Percentiles rank a stretch among this genome's conserved stretches.
Conservation (phyloP, 2,329 filamentous ascomycete genomes). For the Dactylellina drechsleri region DNA sequence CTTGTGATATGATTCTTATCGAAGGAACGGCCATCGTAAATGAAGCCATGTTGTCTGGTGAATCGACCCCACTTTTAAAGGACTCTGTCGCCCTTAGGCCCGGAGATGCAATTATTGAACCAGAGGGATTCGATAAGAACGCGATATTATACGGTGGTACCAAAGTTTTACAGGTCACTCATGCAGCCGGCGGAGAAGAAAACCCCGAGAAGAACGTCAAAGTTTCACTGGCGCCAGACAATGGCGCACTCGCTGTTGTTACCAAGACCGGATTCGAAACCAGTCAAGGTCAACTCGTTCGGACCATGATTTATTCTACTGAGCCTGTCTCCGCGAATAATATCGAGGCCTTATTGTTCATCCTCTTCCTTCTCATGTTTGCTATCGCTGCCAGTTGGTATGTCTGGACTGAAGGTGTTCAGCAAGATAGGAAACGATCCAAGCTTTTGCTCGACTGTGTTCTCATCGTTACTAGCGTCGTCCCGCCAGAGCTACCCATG, state of each 20-base stretch:
- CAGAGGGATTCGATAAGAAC: constrained; percentile 94
- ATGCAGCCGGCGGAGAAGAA: constrained; percentile 51
- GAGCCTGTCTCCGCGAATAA: constrained; percentile 99
- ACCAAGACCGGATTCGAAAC: constrained; percentile 99
- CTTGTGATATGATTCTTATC: constrained; percentile 94
- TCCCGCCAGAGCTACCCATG: constrained; percentile 98
- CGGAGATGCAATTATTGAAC: constrained; percentile 79
- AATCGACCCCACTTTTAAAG: constrained; percentile 95
- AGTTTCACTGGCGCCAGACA: constrained; percentile 85
- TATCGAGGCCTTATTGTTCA: constrained; percentile 93
- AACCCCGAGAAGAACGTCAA: constrained; percentile 65
- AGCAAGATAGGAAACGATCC: constrained; percentile 92
- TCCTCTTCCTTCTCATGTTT: constrained; percentile 94
- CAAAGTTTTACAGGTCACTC: constrained; percentile 85
- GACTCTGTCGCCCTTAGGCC: constrained; percentile 93
- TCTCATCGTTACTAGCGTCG: constrained; percentile 96
- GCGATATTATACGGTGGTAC: constrained; percentile 96
- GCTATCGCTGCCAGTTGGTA: constrained; percentile 98
- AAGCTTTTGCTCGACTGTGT: constrained; percentile 97
- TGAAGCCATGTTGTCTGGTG: constrained; percentile 98
- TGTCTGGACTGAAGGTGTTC: constrained; percentile 96
- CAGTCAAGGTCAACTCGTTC: constrained; percentile 94
- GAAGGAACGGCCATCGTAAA: constrained; percentile 98
- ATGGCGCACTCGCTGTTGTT: constrained; percentile 91
- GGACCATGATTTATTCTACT: constrained; percentile 99